Evolutionary conservation across 257 asterid genomes (phyloP), one percentile per base, ranked within the genome.

Genomic region (Solanum paucissectum): DNA sequence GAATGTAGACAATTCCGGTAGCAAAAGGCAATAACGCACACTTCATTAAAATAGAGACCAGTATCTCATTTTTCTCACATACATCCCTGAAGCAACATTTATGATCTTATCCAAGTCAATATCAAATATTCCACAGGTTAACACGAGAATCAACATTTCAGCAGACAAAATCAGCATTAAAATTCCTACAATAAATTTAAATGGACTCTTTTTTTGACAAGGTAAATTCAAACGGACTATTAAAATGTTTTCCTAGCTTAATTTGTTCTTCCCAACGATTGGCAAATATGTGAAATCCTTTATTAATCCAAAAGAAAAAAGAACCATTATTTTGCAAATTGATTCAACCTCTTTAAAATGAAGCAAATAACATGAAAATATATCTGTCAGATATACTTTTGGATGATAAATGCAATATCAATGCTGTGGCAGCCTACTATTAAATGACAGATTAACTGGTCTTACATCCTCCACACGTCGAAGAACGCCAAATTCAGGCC

Each of bases 401-500:
- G 37, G 52, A 1, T 42, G 38, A 79, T 79, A 27, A 42, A 44
- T 25, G 84, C 32, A 27, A 79, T 79, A 44, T 44, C 13, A 44
- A 79, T 44, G 27, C 38, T 44, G 85, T 42, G 25, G 85, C 21
- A 79, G 38, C 85, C 66, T 27, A 62, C 27, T 44, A 62, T 33
- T 76, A 55, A 60, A 73, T 37, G 29, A 66, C 46, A 79, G 37
- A 33, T 68, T 69, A 55, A 58, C 71, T 71, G 64, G 46, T 69
- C 93, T 87, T 88, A 92, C 99, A 89, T 97, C 99, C 91, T 97
- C 98, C 88, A 97, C 99, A 12, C 99, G 95, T 82, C 90, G 94
- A 90, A 97, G 99, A 69, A 93, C 94, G 49, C 99, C 99, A 82
- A 92, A 95, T 49, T 95, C 93, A 40, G 96, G 89, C 46, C 99